These are phyloP conservation scores for Starmerella apis DNA, from an alignment of 805 yeast species.

Conservation along the genomic window DNA sequence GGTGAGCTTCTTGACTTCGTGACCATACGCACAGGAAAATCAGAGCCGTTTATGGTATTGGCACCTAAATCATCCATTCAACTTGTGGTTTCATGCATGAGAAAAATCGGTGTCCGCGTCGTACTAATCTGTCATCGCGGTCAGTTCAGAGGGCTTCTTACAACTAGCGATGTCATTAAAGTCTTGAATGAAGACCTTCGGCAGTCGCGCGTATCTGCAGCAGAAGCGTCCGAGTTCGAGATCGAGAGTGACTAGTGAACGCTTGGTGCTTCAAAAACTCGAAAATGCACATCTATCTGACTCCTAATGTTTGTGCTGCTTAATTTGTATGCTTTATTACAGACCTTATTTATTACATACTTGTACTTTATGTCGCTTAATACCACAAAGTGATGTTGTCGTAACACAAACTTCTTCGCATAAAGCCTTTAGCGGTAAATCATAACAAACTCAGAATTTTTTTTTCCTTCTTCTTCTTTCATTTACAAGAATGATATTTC, in stretches of 20 bases:
- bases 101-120: slow-evolving; percentile 21
- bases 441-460: too few species aligned
- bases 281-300: too few species aligned
- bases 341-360: background rate
- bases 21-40: slow-evolving; percentile 9
- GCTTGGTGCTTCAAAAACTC: too few species aligned
- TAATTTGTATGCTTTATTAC: too few species aligned
- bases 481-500: too few species aligned
- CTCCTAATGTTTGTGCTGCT: too few species aligned
- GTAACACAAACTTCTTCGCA: too few species aligned
- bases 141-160: slow-evolving; percentile 16
- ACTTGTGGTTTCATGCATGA: slow-evolving; percentile 13
- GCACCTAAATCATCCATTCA: slow-evolving; percentile 17
- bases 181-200: background rate
- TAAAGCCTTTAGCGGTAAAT: too few species aligned
- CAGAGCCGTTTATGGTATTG: slow-evolving; percentile 19
- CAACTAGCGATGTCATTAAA: slow-evolving; percentile 17
- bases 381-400: background rate
- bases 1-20: slow-evolving; percentile 14
- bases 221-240: slow-evolving; percentile 13
- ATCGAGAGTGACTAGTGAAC: slow-evolving; percentile 9
- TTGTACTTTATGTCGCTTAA: background rate
- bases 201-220: background rate
- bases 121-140: slow-evolving; percentile 17
- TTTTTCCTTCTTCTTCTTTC: too few species aligned